Conservation (phyloP, 495 filamentous ascomycete species). For the Daldinia loculata region DNA sequence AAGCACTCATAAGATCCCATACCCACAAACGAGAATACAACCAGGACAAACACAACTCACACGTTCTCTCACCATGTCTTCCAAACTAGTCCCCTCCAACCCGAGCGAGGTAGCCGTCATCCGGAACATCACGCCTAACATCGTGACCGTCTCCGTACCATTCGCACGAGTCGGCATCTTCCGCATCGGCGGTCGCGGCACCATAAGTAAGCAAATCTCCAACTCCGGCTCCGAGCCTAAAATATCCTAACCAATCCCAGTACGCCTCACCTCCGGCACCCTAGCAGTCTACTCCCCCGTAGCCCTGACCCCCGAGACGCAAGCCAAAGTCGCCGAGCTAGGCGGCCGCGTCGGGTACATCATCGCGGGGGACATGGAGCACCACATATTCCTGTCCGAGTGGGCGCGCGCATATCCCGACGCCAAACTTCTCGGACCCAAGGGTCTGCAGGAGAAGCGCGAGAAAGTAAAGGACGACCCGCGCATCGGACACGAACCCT, state of each 20-base stretch:
- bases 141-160: slow-evolving; percentile 83
- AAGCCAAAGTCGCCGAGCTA: slow-evolving; percentile 68
- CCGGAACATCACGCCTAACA: slow-evolving; percentile 77
- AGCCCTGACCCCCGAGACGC: slow-evolving; percentile 79
- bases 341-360: slow-evolving; percentile 83
- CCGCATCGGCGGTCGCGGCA: slow-evolving; percentile 87
- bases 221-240: background rate
- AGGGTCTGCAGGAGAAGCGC: slow-evolving; percentile 88
- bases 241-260: slow-evolving; percentile 50
- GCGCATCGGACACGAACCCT: slow-evolving; percentile 73
- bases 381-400: slow-evolving; percentile 87
- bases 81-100: slow-evolving; percentile 62
- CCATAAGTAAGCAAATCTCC: slow-evolving; percentile 67
- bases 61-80: slow-evolving; percentile 49
- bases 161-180: slow-evolving; percentile 83
- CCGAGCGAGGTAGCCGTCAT: slow-evolving; percentile 86
- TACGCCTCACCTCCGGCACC: slow-evolving; percentile 75
- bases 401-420: slow-evolving; percentile 83
- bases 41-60: background rate
- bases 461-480: slow-evolving; percentile 60
- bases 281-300: slow-evolving; percentile 94
- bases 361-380: slow-evolving; percentile 85
- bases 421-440: slow-evolving; percentile 82
- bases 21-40: background rate
- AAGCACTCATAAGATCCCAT: background rate